Evolutionary conservation across 495 filamentous ascomycete genomes (phyloP), one percentile per base, ranked within the genome.

Genomic region (Penicillium robsamsonii): DNA sequence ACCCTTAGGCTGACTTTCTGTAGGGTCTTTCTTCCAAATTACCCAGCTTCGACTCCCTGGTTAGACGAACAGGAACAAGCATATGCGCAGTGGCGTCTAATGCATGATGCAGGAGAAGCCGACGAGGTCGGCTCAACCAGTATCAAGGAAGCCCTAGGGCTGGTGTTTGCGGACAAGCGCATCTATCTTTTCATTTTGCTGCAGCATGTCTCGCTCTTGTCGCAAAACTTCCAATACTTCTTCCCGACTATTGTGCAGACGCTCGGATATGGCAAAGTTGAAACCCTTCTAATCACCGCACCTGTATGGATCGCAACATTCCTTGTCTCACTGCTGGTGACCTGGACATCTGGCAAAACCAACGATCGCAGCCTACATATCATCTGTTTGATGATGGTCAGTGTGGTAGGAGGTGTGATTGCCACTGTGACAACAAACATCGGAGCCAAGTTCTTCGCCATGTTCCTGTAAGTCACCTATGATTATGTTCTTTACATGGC

Each of bases 241-340:
- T 93, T 92, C 71, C 89, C 90, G 0, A 86, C 86, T 17, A 87
- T 95, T 13, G 89, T 92, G 12, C 78, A 80, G 45, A 91, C 88
- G 0, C 74, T 93, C 3, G 81, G 83, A 2, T 89, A 87, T 61
- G 70, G 64, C 50, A 80, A 82, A 40, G 82, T 90, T 47, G 64
- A 78, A 40, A 85, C 90, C 0, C 80, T 93, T 11, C 79, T 92
- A 0, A 81, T 94, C 41, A 91, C 89, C 2, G 86, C 84, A 0
- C 90, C 89, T 1, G 87, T 87, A 3, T 89, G 89, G 69, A 81
- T 88, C 7, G 79, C 91, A 5, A 83, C 79, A n/a, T 86, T 92
- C 55, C 75, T 89, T 24, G 83, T 83, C 9, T 84, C 87, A 20
- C 85, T 87, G 57, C 31, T 82, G 33, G 92, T 91, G 55, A 84